Evolutionary conservation across 2,329 filamentous ascomycete species (phyloP).

Genomic region (Ophiostoma fasciatum): DNA sequence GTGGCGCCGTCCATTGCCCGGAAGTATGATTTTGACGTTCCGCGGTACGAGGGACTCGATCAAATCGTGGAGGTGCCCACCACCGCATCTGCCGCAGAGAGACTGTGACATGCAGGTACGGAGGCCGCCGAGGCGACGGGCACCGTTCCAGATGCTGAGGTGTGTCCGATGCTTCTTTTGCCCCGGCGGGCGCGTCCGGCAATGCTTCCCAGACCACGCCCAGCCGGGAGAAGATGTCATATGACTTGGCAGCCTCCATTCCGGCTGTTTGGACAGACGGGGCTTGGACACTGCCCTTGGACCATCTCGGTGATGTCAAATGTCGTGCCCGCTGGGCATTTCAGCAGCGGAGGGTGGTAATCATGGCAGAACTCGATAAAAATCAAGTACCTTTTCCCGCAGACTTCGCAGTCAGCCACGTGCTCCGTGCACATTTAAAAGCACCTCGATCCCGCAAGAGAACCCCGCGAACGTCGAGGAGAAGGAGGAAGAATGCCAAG

Average conservation of each 20-base stretch:
- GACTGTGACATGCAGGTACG: constrained; percentile 27
- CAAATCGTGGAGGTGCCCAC: constrained; percentile 86
- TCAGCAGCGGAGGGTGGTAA: constrained; percentile 32
- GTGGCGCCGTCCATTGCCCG: constrained; percentile 61
- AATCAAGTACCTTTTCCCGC: constrained; percentile 43
- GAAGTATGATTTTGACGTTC: constrained; percentile 76
- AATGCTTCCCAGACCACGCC: constrained; percentile 1
- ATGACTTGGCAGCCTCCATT: constrained; percentile 40
- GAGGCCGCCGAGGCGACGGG: not conserved
- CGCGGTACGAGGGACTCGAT: constrained; percentile 71
- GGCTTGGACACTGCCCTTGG: constrained; percentile 41
- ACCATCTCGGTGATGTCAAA: constrained; percentile 30
- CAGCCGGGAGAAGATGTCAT: constrained; percentile 18
- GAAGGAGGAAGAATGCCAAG: too few species aligned
- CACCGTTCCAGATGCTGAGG: too few species aligned
- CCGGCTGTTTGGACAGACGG: constrained; percentile 42
- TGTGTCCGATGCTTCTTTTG: too few species aligned
- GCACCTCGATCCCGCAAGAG: too few species aligned
- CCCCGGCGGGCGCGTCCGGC: too few species aligned
- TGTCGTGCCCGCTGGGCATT: constrained; percentile 30
- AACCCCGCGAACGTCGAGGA: too few species aligned
- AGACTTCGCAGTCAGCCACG: constrained; percentile 41
- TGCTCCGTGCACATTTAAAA: constrained; percentile 49
- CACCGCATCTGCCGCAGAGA: constrained; percentile 30
- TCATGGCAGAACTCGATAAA: constrained; percentile 41